Evolutionary conservation across 257 asterid species (phyloP), one percentile per base, ranked within the genome.

Genomic region (Verbascum thapsus): DNA sequence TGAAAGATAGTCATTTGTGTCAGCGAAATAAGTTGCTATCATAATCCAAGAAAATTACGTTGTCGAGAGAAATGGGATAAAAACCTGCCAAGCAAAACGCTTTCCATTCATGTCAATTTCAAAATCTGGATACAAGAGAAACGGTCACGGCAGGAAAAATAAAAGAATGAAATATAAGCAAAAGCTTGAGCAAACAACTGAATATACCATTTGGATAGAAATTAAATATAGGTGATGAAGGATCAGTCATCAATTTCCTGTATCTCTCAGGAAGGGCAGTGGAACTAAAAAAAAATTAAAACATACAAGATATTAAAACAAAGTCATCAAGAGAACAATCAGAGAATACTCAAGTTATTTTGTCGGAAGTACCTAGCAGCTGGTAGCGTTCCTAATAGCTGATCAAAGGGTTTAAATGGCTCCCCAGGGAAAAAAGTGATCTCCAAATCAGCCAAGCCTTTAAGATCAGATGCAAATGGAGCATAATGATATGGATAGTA

Each of bases 41-140:
- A 34, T 60, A 66, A 70, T 19, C 30, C 62, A 53, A 69, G 55
- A 10, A 53, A 62, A 72, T 32, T 43, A 61, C 59, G 45, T 17
- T 16, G 45, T 39, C 62, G 32, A 26, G 32, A 38, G 30, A 15
- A 13, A 44, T 43, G 45, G 44, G 60, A 68, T 37, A 60, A n/a
- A 53, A 85, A 83, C 99, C 97, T 94, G 99, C 97, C 99, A 90
- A 38, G 97, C 88, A 69, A 87, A 85, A 69, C 96, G 95, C 89
- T 94, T 92, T 57, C 99, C 96, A 35, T 85, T 85, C 99, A 94
- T 94, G 81, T 94, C 97, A 58, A 90, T 76, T 67, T 90, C 97
- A 77, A 94, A 87, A 73, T 90, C 97, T 94, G 72, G 71, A 63
- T 23, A 58, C 26, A 49, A 56, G 35, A 67, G 10, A 71, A 38